Evolutionary conservation across 345 rosid species (phyloP), one percentile per base, ranked within the genome.

Genomic region (Heritiera littoralis): DNA sequence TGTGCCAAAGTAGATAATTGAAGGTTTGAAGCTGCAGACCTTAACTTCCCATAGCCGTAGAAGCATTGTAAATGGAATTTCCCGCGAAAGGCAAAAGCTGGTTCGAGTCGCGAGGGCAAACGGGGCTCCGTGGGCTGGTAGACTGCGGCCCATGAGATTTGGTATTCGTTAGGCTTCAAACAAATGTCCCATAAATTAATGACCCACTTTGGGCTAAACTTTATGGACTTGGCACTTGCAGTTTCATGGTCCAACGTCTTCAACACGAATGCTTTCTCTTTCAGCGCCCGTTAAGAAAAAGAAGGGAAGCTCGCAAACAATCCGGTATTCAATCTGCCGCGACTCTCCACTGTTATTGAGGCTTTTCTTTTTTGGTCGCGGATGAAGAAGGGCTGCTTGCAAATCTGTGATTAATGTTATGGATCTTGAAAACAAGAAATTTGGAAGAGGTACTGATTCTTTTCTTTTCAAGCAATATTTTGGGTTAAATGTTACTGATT

Each of bases 341-440:
- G 28, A 23, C 28, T 23, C 28, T 23, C 28, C 28, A 23, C 9
- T 64, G 10, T 13, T 23, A 23, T 23, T 2, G 67, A 18, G 41
- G 18, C 41, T 63, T 20, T 60, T 60, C 15, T 1, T 13, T 1
- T 30, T 13, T 63, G 17, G 17, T 63, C 18, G 67, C 18, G n/a
- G 74, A 80, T 48, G 82, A 74, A 28, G 59, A 54, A 41, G 66
- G 43, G 17, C 65, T 18, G 52, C 13, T 23, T 52, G 60, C 43
- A 49, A 23, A 30, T 20, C 20, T 41, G 59, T 15, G n/a, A 18
- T 20, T 43, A 17, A 46, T 28, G 2, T 8, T 32, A 80, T 80
- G 79, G 82, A 75, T 32, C 68, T 56, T 46, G 76, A 76, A 60
- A 51, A 32, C 74, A 80, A 40, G 2, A 81, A 43, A 7, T 77